Percentiles rank a stretch among this genome's conserved stretches.
These are phyloP conservation scores for Ogataea minuta DNA, from an alignment of 805 yeast species.

Conservation along the genomic window DNA sequence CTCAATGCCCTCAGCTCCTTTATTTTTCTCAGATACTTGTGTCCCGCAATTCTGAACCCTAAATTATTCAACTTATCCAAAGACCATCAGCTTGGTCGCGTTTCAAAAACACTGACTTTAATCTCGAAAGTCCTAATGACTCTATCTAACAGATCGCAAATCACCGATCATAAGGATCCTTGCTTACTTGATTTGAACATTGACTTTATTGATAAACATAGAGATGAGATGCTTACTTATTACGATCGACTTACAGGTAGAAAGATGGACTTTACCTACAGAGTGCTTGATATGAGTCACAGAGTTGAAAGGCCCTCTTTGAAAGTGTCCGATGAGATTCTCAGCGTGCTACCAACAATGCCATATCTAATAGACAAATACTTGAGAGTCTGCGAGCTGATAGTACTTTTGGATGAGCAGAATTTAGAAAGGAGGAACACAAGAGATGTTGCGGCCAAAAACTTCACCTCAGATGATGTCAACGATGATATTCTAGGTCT, in stretches of 20 bases:
- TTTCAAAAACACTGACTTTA: conserved; percentile 76
- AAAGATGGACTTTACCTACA: conserved; percentile 60
- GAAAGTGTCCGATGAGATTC: conserved; percentile 49
- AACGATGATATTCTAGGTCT: conserved; percentile 42
- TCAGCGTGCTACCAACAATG: conserved; percentile 62
- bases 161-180: conserved; percentile 81
- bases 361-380: conserved; percentile 70
- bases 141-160: conserved; percentile 70
- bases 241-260: conserved; percentile 70
- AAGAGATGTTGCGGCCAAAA: conserved; percentile 20
- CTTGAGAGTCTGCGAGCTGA: conserved; percentile 56
- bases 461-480: conserved; percentile 22
- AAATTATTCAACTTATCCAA: conserved; percentile 73
- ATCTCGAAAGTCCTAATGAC: conserved; percentile 78
- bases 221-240: conserved; percentile 60
- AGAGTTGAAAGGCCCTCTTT: conserved; percentile 56
- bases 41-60: conserved; percentile 92
- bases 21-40: conserved; percentile 76
- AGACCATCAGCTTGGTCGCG: conserved; percentile 65
- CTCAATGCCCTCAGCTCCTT: conserved; percentile 81
- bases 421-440: conserved; percentile 17
- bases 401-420: conserved; percentile 40
- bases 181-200: conserved; percentile 68
- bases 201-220: conserved; percentile 56
- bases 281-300: conserved; percentile 53